A percentile compares a stretch with the other conserved stretches of the same genome.
phyloP scores from a whole-genome alignment of 1,284 basidiomycete genomes.

The Boletus albobrunnescens region DNA sequence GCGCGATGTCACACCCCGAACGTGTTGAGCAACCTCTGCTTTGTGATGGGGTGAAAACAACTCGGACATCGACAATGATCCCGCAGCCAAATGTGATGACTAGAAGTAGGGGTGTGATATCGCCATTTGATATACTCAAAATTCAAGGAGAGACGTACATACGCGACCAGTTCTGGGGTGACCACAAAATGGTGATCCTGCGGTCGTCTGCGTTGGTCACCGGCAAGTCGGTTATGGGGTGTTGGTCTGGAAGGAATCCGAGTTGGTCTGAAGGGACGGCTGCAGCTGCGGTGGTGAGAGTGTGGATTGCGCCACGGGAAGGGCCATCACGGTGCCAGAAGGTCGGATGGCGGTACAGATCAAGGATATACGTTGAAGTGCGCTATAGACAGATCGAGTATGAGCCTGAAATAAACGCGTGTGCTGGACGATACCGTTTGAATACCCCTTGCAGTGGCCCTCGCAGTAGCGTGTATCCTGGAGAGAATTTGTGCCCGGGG shows the following conservation, averaged over 20 bases:
- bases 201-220: conserved; percentile 52
- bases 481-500: background rate
- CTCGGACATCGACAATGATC: conserved; percentile 88
- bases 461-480: background rate
- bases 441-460: background rate
- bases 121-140: too few species aligned
- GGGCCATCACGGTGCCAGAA: conserved; percentile 2
- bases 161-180: conserved; percentile 60
- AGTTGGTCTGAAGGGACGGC: conserved; percentile 29
- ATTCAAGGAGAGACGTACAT: conserved; percentile 48
- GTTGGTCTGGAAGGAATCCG: conserved; percentile 20
- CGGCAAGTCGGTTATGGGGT: conserved; percentile 42
- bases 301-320: conserved; percentile 4
- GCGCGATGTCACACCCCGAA: conserved; percentile 54
- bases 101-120: conserved; percentile 24
- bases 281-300: conserved; percentile 1
- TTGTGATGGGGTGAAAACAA: conserved; percentile 88
- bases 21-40: conserved; percentile 85
- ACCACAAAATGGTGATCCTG: conserved; percentile 67
- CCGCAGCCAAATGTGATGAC: conserved; percentile 70
- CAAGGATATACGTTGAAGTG: background rate
- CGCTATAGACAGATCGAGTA: background rate
- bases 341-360: conserved; percentile 1
- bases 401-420: background rate
- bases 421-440: conserved; percentile 3